phyloP scores from a whole-genome alignment of 2,329 filamentous ascomycete species.

The Trichoderma aggressivum region DNA sequence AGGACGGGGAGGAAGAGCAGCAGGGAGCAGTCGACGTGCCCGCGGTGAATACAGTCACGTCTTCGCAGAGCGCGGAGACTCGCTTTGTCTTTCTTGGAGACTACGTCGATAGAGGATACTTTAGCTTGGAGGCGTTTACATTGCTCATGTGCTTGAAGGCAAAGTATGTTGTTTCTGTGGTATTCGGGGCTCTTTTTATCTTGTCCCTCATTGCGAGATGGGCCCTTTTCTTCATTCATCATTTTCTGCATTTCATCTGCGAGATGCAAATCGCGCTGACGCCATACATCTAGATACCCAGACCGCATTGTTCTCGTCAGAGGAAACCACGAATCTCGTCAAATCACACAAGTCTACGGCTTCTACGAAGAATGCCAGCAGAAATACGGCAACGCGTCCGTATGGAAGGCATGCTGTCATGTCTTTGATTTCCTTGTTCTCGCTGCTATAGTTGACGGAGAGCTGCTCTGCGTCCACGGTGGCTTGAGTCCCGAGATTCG shows the following conservation, averaged over 20 bases:
- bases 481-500: constrained; percentile 87
- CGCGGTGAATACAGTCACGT: constrained; percentile 26
- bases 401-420: constrained; percentile 99
- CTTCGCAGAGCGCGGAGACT: constrained; percentile 50
- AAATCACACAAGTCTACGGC: constrained; percentile 97
- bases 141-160: constrained; percentile 91
- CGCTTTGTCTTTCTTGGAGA: constrained; percentile 70
- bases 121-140: constrained; percentile 96
- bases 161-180: constrained; percentile 40
- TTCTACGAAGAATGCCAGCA: constrained; percentile 98
- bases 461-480: constrained; percentile 97
- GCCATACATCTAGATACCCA: constrained; percentile 65
- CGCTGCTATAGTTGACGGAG: constrained; percentile 94
- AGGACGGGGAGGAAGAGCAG: constrained; percentile 39
- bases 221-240: neutral
- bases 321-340: constrained; percentile 95
- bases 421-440: constrained; percentile 98
- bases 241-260: neutral
- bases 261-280: constrained; percentile 16
- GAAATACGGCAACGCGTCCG: constrained; percentile 97
- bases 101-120: constrained; percentile 96
- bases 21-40: constrained; percentile 19
- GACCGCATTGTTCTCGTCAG: constrained; percentile 93
- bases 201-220: neutral
- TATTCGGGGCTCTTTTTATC: neutral